Evolutionary conservation across 2,329 filamentous ascomycete genomes (phyloP).

Genomic region (Aspergillus versicolor): DNA sequence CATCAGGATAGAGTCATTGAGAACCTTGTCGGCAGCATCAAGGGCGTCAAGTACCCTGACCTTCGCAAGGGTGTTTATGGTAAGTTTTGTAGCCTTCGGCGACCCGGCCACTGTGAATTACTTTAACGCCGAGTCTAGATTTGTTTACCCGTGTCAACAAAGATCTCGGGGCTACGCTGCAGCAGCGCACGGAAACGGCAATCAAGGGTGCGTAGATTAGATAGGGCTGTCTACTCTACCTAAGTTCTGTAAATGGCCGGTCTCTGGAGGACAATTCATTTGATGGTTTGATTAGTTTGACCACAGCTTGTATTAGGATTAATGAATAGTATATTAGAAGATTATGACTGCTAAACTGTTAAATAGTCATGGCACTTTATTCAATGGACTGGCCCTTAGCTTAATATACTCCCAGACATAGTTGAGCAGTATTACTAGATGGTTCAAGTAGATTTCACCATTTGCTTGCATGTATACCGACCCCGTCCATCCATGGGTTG

Average conservation of each 20-base stretch:
- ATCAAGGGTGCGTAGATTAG: not conserved
- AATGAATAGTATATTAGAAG: too few species aligned
- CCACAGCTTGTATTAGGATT: too few species aligned
- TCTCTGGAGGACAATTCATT: not conserved
- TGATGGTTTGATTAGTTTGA: not conserved
- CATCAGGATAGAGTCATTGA: slow-evolving; percentile 33
- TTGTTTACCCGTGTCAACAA: not conserved
- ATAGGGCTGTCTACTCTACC: too few species aligned
- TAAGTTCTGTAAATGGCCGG: too few species aligned
- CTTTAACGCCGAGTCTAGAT: not conserved
- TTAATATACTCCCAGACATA: too few species aligned
- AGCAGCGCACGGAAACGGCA: not conserved
- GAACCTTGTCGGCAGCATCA: slow-evolving; percentile 18
- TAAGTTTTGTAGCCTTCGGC: slow-evolving; percentile 13
- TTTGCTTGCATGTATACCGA: too few species aligned
- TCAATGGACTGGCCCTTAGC: too few species aligned
- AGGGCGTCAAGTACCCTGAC: slow-evolving; percentile 18
- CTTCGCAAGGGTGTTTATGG: slow-evolving; percentile 30
- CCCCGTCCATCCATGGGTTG: too few species aligned
- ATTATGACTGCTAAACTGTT: too few species aligned
- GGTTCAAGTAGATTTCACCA: too few species aligned
- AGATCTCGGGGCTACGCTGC: not conserved
- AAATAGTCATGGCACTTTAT: too few species aligned
- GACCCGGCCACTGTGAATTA: not conserved
- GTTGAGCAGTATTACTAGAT: too few species aligned